Conservation (phyloP, 345 rosid genomes). For the Eucalyptus brandiana region DNA sequence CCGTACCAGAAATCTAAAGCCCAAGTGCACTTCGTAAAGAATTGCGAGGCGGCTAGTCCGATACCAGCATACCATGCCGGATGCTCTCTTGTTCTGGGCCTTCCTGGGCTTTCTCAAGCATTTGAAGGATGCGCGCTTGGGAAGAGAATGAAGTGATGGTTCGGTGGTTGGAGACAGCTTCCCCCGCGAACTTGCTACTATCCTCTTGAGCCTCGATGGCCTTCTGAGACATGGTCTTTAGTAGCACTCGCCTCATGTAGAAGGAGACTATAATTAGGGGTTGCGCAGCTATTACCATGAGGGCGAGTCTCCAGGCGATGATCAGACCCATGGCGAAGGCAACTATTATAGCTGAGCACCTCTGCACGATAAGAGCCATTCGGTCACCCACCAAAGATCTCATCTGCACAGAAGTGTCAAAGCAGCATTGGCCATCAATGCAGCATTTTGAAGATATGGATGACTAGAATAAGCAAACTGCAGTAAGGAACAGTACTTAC, state of each 20-base stretch:
- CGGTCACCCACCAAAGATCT: conserved; percentile 51
- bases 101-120: conserved; percentile 40
- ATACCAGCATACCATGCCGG: conserved; percentile 43
- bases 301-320: conserved; percentile 49
- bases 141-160: conserved; percentile 63
- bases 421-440: neutral
- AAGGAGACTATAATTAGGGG: conserved; percentile 34
- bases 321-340: conserved; percentile 53
- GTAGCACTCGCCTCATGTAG: conserved; percentile 18
- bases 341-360: conserved; percentile 38
- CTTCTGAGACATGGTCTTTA: conserved; percentile 29
- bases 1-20: conserved; percentile 63
- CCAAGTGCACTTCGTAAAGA: conserved; percentile 26
- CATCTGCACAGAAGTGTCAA: neutral
- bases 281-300: conserved; percentile 52
- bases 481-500: conserved; percentile 1
- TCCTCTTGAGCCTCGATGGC: conserved; percentile 51
- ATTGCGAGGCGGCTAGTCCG: conserved; percentile 31
- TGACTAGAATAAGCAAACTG: neutral
- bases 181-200: conserved; percentile 41
- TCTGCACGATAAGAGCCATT: conserved; percentile 34
- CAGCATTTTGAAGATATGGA: neutral
- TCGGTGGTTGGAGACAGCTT: conserved; percentile 46
- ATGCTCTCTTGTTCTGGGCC: conserved; percentile 32
- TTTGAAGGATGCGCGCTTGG: conserved; percentile 37